Conservation (phyloP, 495 filamentous ascomycete species). For the Niebla homalea region DNA sequence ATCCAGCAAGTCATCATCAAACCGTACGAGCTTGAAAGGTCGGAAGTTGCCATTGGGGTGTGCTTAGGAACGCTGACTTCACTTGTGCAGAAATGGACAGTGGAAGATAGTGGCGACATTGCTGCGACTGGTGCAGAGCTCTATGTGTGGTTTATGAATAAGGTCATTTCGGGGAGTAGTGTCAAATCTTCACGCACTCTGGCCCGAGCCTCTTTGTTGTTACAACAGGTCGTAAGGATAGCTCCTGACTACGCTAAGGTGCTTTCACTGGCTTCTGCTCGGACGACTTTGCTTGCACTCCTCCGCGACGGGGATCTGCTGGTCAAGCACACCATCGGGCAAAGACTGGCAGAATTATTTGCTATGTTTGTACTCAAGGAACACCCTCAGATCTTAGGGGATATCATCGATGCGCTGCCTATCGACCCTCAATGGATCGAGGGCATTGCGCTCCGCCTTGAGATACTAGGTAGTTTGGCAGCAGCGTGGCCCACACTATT, state of each 20-base stretch:
- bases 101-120: constrained; percentile 38
- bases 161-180: constrained; percentile 45
- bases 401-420: constrained; percentile 62
- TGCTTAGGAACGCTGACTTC: constrained; percentile 58
- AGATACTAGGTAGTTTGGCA: constrained; percentile 59
- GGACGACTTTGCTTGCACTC: constrained; percentile 62
- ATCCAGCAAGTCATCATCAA: constrained; percentile 48
- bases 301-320: constrained; percentile 50
- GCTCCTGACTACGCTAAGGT: constrained; percentile 47
- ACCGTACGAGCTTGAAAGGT: constrained; percentile 51
- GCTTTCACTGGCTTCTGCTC: constrained; percentile 47
- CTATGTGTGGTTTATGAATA: constrained; percentile 66
- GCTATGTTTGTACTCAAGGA: constrained; percentile 59
- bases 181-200: constrained; percentile 57
- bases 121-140: constrained; percentile 52
- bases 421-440: constrained; percentile 55
- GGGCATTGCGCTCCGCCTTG: constrained; percentile 74
- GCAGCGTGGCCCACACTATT: constrained; percentile 69
- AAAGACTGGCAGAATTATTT: constrained; percentile 61
- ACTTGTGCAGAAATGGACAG: constrained; percentile 51
- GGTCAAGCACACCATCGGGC: constrained; percentile 63
- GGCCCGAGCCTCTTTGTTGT: constrained; percentile 48
- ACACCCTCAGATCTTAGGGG: constrained; percentile 70
- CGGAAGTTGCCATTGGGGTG: constrained; percentile 59
- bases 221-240: constrained; percentile 46